Evolutionary conservation across 192 early-diverging fungal species (phyloP), one percentile per base, ranked within the genome.

Genomic region (Rhizoclosmatium sp.): DNA sequence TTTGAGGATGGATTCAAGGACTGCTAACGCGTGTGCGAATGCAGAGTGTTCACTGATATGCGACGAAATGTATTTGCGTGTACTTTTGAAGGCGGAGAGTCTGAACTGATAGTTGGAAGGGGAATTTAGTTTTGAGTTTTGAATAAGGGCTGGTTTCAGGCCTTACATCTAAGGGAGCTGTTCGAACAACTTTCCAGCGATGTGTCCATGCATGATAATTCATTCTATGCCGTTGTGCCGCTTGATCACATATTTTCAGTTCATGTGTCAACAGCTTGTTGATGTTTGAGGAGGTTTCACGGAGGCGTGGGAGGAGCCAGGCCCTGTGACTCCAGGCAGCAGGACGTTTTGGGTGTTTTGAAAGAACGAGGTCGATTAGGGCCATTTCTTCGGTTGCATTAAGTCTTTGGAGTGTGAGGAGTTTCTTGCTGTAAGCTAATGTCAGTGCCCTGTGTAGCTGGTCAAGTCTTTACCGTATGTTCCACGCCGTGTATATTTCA

Each of bases 171-270:
- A 75, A 64, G 9, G 59, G 12, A 10, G 73, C 58, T 23, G 44
- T 40, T 5, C 47, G 59, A 2, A 64, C 60, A 60, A 75, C 59
- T 67, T 76, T 76, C 75, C 60, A 76, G 42, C 75, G 75, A 66
- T 76, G 41, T n/a, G 75, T 66, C 75, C 75, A 76, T 2, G 75
- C 75, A 66, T 76, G 75, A 39, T 76, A 76, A 46, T 76, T 76
- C 75, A 76, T 76, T 31, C 75, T 41, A 76, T 76, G 65, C 49
- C 75, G 42, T 51, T 54, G 47, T 10, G 75, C 75, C 41, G 75
- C 75, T 67, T 76, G 49, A 42, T 48, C 21, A 47, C 75, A 76
- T 39, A 76, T 61, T 9, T 48, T 23, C 4, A 76, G 40, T 48
- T 76, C 75, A 3, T 66, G 62, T 41, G 14, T n/a, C 12, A 14